phyloP scores from a whole-genome alignment of 2,329 filamentous ascomycete species.

The Emergomyces africanus region DNA sequence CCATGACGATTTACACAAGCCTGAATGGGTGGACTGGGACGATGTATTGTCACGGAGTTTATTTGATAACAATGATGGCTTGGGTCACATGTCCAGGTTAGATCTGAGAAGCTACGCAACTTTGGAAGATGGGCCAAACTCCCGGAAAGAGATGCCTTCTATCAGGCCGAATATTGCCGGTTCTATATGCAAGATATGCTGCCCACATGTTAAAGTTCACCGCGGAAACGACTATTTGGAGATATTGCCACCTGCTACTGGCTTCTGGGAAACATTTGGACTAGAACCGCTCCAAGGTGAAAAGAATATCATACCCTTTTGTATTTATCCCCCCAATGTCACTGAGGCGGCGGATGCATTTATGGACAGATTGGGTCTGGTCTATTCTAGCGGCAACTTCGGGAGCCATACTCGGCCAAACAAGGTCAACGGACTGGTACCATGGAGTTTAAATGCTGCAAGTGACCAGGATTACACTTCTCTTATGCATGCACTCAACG shows the following conservation, averaged over 20 bases:
- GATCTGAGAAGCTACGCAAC: constrained; percentile 26
- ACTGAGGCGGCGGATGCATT: constrained; percentile 38
- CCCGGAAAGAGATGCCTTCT: constrained; percentile 15
- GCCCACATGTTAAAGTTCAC: constrained; percentile 42
- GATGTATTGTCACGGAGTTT: constrained; percentile 12
- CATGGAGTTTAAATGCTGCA: constrained; percentile 22
- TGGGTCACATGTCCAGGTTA: constrained; percentile 21
- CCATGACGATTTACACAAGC: constrained; percentile 13
- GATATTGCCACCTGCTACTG: constrained; percentile 41
- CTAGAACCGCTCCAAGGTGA: constrained; percentile 42
- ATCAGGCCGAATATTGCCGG: constrained; percentile 7
- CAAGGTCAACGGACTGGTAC: constrained; percentile 28
- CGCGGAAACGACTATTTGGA: constrained; percentile 42
- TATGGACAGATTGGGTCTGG: constrained; percentile 39
- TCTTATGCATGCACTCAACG: constrained; percentile 23
- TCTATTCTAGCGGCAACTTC: constrained; percentile 46
- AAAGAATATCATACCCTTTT: constrained; percentile 47
- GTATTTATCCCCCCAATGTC: constrained; percentile 41
- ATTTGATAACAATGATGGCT: constrained; percentile 18
- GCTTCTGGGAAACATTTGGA: constrained; percentile 50
- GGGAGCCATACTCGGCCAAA: constrained; percentile 38
- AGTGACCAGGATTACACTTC: constrained; percentile 18
- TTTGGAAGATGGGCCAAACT: constrained; percentile 12
- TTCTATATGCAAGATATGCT: constrained; percentile 31
- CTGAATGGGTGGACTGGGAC: neutral